Evolutionary conservation across 2,329 filamentous ascomycete genomes (phyloP), one percentile per base, ranked within the genome.

Genomic region (Nigrograna mackinnonii): DNA sequence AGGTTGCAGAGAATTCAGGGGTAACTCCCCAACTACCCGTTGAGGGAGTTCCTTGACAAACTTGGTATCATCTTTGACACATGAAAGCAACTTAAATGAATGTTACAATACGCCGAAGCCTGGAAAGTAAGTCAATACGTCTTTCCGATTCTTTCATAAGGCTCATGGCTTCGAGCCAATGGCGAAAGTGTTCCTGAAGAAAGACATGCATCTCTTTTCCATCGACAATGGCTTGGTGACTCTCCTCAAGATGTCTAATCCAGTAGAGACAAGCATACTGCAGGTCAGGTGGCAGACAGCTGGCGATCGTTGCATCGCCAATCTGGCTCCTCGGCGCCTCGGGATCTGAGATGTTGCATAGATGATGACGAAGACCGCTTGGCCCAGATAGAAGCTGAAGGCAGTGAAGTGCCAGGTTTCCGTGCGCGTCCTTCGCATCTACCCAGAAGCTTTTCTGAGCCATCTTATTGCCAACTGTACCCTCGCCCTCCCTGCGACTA

Each of bases 161-260:
- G 34, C 69, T 68, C 2, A 76, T 58, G 22, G 68, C 65, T 42
- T 77, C 72, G 3, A 78, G 53, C 72, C 70, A 77, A 39, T 75
- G 55, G 3, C 76, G 68, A 37, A 75, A 57, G 19, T 74, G 65
- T 12, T 46, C 7, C 11, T 55, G 44, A 4, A 76, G 50, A 46
- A 76, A 76, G 1, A 37, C 1, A 37, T 71, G 47, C 5, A 62
- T 57, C 20, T 50, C 17, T 34, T 59, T 53, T 16, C 46, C 44
- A 37, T 69, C 53, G 22, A 17, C 18, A 11, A 69, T 45, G 1
- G 22, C 11, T 18, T 32, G 5, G 17, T 38, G 36, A 34, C 48
- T 62, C 21, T 55, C 41, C 46, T 49, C 21, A 9, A 55, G 46
- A 49, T 55, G 47, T 40, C 33, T 17, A 1, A 43, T 1, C 70